Base-by-base conservation (phyloP, 2,329 filamentous ascomycete species). In the Fusarium robinianum region DNA sequence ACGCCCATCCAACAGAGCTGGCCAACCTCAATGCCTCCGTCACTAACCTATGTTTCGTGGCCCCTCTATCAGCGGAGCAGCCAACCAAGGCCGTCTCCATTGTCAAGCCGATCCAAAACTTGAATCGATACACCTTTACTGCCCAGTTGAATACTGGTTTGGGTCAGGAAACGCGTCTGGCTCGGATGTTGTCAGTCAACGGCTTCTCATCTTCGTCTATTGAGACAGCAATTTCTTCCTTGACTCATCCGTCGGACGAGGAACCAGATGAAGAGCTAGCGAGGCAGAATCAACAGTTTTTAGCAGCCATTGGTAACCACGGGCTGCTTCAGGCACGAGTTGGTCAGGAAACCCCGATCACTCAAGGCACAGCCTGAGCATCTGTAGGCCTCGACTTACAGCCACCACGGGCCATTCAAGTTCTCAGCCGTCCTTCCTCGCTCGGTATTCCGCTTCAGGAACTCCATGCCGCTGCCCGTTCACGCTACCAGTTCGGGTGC, bases 21-120 rank as follows among this genome's bases (percentile, higher is more conserved):
- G 76, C 81, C 3, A 87, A 86, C 46, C 77, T 95, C 44, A 90
- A 90, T 40, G 87, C 89, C 4, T 83, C 90, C 12, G 83, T 96
- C 22, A 94, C 88, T 8, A 96, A 95, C 57, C 62, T 97, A 16
- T 65, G 76, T n/a, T 87, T 94, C 67, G 72, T 89, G 18, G 78
- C 83, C 8, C 83, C 88, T 72, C 47, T 75, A 75, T 58, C 65
- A 69, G 50, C 57, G 14, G 44, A 57, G 7, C 60, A 60, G 52
- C 59, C 63, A 52, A 77, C 76, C 12, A 77, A 80, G 55, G 73
- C 78, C 11, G 68, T 79, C 15, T 78, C 77, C 2, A 77, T 96
- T 16, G 77, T 92, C 48, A 96, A 96, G 72, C 92, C 92, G n/a
- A 84, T 83, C 50, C 78, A 86, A 48, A 82, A 78, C 35, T 77